A percentile compares a stretch with the other conserved stretches of the same genome.
phyloP scores from a whole-genome alignment of 2,329 filamentous ascomycete species.

The Calycina herbarum region DNA sequence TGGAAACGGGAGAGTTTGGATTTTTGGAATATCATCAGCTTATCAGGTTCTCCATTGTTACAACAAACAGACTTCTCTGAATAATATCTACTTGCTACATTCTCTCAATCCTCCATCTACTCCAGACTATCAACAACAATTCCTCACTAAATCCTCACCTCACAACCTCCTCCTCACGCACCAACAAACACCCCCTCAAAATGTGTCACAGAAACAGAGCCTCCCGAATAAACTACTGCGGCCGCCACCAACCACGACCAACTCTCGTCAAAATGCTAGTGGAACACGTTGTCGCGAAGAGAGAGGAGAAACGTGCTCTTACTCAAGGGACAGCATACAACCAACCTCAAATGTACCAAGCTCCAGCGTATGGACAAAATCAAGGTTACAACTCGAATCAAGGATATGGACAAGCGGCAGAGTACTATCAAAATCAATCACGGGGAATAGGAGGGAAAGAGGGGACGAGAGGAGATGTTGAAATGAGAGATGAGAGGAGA shows the following conservation, averaged over 20 bases:
- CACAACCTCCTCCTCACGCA: not conserved
- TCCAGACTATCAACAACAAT: too few relatives aligned
- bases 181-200: not conserved
- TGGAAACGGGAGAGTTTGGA: too few relatives aligned
- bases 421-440: too few relatives aligned
- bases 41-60: too few relatives aligned
- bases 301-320: conserved; percentile 5
- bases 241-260: conserved; percentile 2
- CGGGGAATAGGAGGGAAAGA: not conserved
- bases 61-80: too few relatives aligned
- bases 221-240: not conserved
- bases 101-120: too few relatives aligned
- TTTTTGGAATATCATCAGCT: too few relatives aligned
- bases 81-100: too few relatives aligned
- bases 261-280: conserved; percentile 15
- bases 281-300: conserved; percentile 4
- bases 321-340: not conserved
- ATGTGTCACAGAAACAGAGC: conserved; percentile 11
- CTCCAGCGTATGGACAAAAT: not conserved
- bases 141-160: too few relatives aligned
- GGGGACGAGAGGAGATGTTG: not conserved
- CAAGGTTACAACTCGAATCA: too few relatives aligned
- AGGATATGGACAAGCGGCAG: too few relatives aligned
- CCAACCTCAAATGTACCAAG: too few relatives aligned
- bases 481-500: not conserved